Conservation (phyloP, 2,329 filamentous ascomycete genomes). For the Hypomyces rosellus region DNA sequence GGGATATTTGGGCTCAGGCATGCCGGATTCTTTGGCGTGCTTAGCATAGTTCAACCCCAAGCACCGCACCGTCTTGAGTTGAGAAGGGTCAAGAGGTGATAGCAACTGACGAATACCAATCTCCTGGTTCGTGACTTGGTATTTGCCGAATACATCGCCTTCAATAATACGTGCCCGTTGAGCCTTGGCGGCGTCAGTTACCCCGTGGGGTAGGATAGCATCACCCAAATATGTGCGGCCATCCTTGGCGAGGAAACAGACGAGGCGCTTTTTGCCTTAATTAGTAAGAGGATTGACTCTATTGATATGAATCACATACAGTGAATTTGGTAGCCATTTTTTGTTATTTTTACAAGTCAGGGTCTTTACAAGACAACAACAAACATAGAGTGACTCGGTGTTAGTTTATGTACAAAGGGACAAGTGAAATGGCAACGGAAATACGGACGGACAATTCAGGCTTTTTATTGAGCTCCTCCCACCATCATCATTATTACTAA, state of each 20-base stretch:
- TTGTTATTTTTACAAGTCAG: background rate
- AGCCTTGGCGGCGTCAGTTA: slow-evolving; percentile 54
- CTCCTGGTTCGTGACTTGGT: slow-evolving; percentile 57
- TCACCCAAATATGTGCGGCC: slow-evolving; percentile 68
- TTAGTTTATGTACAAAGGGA: too few relatives aligned
- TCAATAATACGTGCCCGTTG: slow-evolving; percentile 56
- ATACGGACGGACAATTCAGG: too few relatives aligned
- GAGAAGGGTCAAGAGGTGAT: slow-evolving; percentile 54
- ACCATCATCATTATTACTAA: too few relatives aligned
- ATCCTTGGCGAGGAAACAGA: slow-evolving; percentile 67
- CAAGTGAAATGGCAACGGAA: too few relatives aligned
- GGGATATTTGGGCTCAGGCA: slow-evolving; percentile 64
- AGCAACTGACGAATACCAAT: slow-evolving; percentile 52
- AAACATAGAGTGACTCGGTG: too few relatives aligned
- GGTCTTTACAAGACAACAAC: background rate
- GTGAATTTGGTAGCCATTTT: slow-evolving; percentile 8
- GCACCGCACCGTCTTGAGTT: slow-evolving; percentile 62
- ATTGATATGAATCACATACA: background rate
- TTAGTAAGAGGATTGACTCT: background rate
- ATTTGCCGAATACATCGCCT: slow-evolving; percentile 60
- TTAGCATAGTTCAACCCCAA: slow-evolving; percentile 66
- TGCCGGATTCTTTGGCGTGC: slow-evolving; percentile 63
- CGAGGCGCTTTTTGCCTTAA: slow-evolving; percentile 48
- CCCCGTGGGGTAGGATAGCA: slow-evolving; percentile 58
- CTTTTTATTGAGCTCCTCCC: too few relatives aligned